These are phyloP conservation scores for Fusarium coffeatum DNA, from an alignment of 2,329 filamentous ascomycete genomes.

Conservation along the genomic window DNA sequence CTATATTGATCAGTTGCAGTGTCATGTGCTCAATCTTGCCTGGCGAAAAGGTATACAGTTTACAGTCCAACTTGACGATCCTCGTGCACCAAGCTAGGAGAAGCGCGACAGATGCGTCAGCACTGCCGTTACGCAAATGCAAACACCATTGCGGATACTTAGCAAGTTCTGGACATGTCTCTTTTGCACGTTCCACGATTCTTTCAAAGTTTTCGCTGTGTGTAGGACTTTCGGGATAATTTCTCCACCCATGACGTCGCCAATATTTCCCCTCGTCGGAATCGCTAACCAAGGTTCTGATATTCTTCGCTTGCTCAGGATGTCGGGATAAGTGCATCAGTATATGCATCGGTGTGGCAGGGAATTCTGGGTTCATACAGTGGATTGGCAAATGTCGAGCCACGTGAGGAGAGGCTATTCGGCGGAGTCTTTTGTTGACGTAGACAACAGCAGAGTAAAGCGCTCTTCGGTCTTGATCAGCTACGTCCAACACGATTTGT, in stretches of 20 bases:
- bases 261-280: too few relatives aligned
- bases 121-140: fast-evolving
- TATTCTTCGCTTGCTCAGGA: too few relatives aligned
- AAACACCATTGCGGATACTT: background rate
- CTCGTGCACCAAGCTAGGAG: background rate
- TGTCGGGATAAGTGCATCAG: too few relatives aligned
- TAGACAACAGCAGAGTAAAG: too few relatives aligned
- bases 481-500: fast-evolving
- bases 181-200: too few relatives aligned
- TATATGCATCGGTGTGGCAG: too few relatives aligned
- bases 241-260: too few relatives aligned
- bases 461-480: too few relatives aligned
- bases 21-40: background rate
- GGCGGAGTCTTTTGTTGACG: background rate
- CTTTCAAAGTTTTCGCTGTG: too few relatives aligned
- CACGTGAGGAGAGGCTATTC: background rate
- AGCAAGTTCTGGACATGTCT: background rate
- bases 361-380: background rate
- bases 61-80: background rate
- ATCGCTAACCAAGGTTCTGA: too few relatives aligned
- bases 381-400: background rate
- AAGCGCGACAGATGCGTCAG: background rate
- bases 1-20: background rate
- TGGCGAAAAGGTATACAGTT: background rate
- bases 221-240: too few relatives aligned